Conservation (phyloP, 805 yeast species). For the Yarrowia bubula region DNA sequence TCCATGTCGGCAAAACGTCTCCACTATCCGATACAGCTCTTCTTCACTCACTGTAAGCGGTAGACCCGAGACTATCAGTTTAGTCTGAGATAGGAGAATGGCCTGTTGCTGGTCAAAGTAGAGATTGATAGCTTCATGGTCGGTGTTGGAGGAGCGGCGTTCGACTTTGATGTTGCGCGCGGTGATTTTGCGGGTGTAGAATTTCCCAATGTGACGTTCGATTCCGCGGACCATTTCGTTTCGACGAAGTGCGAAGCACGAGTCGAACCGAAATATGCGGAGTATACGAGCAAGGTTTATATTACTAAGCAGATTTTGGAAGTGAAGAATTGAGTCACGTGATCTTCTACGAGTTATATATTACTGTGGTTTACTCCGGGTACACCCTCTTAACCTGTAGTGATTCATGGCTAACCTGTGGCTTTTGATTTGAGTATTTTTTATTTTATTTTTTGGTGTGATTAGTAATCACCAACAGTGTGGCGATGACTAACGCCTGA, state of each 20-base stretch:
- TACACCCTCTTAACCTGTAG: too few relatives aligned
- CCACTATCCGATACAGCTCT: constrained; percentile 15
- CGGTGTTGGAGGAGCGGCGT: not conserved
- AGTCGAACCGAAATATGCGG: too few relatives aligned
- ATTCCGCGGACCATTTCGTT: not conserved
- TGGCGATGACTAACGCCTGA: too few relatives aligned
- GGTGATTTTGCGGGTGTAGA: constrained; percentile 19
- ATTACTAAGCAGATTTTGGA: too few relatives aligned
- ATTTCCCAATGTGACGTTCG: constrained; percentile 24
- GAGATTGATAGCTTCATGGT: not conserved
- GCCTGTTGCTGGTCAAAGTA: constrained; percentile 6
- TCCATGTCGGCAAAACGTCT: constrained; percentile 15
- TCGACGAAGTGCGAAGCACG: not conserved
- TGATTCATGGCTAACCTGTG: too few relatives aligned
- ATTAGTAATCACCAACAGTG: too few relatives aligned
- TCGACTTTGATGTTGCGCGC: constrained; percentile 25
- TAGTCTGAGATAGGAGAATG: not conserved
- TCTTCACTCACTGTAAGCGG: not conserved
- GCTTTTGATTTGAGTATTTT: too few relatives aligned
- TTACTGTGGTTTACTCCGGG: too few relatives aligned
- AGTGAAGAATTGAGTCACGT: too few relatives aligned
- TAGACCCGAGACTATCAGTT: not conserved
- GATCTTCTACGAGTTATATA: too few relatives aligned
- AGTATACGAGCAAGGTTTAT: too few relatives aligned
- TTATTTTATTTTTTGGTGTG: too few relatives aligned